Percentiles rank a stretch among this genome's conserved stretches.
Conservation (phyloP, 139 green algal genomes). For the Dunaliella primolecta region DNA sequence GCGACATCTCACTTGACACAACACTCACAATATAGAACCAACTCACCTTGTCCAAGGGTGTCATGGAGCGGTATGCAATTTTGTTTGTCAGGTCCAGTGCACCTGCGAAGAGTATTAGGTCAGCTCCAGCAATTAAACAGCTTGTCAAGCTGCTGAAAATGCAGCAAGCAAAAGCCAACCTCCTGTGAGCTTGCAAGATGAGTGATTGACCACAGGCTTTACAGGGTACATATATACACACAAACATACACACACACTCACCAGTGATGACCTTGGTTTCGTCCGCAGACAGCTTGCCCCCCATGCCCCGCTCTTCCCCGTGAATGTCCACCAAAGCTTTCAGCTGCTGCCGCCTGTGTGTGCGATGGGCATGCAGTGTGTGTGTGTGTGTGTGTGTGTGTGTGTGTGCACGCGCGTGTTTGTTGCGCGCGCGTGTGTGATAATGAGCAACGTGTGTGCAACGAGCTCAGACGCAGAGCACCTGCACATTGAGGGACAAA, state of each 20-base stretch:
- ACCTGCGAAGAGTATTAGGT: slow-evolving; percentile 38
- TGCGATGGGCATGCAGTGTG: neutral
- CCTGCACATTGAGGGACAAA: too few species aligned
- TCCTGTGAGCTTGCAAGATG: too few species aligned
- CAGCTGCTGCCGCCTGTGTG: slow-evolving; percentile 51
- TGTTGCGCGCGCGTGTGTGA: too few species aligned
- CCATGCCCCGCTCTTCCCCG: slow-evolving; percentile 40
- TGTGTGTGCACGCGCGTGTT: neutral
- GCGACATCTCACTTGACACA: too few species aligned
- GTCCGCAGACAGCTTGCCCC: slow-evolving; percentile 42
- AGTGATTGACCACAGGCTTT: too few species aligned
- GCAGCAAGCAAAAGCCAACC: too few species aligned
- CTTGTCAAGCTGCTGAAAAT: too few species aligned
- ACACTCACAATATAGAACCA: too few species aligned
- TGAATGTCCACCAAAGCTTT: slow-evolving; percentile 86
- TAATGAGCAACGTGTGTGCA: too few species aligned
- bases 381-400: neutral
- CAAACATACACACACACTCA: neutral
- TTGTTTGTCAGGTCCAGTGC: slow-evolving; percentile 84
- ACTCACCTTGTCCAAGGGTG: slow-evolving; percentile 64
- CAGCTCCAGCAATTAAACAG: too few species aligned
- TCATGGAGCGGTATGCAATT: slow-evolving; percentile 74
- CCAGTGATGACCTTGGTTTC: slow-evolving; percentile 61
- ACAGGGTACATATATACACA: neutral
- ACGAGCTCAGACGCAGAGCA: too few species aligned